Percentiles rank a stretch among this genome's conserved stretches.
phyloP scores from a whole-genome alignment of 495 filamentous ascomycete genomes.

The Bacidia gigantensis region DNA sequence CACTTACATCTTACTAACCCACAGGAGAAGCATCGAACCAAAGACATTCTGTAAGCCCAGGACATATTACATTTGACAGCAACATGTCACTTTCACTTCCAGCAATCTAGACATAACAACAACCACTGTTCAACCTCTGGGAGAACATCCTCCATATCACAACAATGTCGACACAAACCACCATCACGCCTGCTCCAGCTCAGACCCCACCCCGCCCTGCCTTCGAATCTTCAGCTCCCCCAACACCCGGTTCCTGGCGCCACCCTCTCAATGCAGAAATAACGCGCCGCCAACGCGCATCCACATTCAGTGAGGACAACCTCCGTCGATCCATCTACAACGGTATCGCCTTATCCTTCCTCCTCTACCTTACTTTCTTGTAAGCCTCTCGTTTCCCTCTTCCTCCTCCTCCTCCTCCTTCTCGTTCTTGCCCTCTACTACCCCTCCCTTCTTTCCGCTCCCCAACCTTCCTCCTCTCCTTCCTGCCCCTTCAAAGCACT shows the following conservation, averaged over 20 bases:
- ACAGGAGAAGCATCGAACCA: not conserved
- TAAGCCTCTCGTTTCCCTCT: conserved; percentile 18
- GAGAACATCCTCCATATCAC: not conserved
- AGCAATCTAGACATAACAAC: not conserved
- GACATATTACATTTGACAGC: not conserved
- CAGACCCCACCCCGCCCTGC: not conserved
- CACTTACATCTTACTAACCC: not conserved
- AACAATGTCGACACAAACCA: conserved; percentile 2
- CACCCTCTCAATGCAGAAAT: conserved; percentile 76
- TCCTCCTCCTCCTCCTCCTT: conserved; percentile 13
- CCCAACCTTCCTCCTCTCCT: not conserved
- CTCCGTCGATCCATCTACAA: conserved; percentile 53
- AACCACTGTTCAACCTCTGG: not conserved
- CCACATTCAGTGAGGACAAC: conserved; percentile 59
- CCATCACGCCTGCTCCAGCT: not conserved
- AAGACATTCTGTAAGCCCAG: not conserved
- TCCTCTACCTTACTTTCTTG: conserved; percentile 25
- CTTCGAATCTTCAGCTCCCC: conserved; percentile 18
- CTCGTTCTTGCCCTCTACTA: not conserved
- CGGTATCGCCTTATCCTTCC: conserved; percentile 36
- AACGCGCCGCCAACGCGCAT: conserved; percentile 53
- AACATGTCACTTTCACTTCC: not conserved
- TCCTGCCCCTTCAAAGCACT: no score
- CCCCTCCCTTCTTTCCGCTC: conserved; percentile 11
- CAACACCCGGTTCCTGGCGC: conserved; percentile 67